A percentile compares a stretch with the other conserved stretches of the same genome.
These are phyloP conservation scores for Dactylorhiza incarnata DNA, from an alignment of 106 monocot genomes.

Conservation along the genomic window DNA sequence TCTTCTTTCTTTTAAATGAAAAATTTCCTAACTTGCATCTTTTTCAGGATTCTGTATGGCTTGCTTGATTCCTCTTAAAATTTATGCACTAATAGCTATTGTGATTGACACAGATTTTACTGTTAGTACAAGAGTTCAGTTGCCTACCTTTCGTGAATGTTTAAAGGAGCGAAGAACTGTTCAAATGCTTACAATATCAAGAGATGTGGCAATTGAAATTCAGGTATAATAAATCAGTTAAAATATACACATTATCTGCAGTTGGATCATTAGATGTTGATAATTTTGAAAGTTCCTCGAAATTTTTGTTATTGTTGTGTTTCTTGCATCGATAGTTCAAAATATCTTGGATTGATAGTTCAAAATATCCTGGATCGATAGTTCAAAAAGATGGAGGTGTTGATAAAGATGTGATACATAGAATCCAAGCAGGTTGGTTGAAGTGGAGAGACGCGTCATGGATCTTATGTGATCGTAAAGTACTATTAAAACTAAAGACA, in stretches of 20 bases:
- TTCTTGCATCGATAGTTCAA: too few relatives aligned
- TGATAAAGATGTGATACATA: too few relatives aligned
- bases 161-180: constrained; percentile 75
- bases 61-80: neutral
- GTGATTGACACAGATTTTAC: constrained; percentile 58
- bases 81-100: neutral
- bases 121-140: constrained; percentile 66
- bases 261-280: neutral
- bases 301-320: neutral
- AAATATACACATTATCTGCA: neutral
- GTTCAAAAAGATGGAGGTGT: too few relatives aligned
- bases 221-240: constrained; percentile 44
- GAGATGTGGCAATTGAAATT: constrained; percentile 87
- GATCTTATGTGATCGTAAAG: too few relatives aligned
- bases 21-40: neutral
- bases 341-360: too few relatives aligned
- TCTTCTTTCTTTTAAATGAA: neutral
- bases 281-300: neutral
- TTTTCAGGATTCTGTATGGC: neutral
- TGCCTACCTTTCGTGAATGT: constrained; percentile 90
- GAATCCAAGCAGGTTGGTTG: too few relatives aligned
- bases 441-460: too few relatives aligned
- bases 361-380: too few relatives aligned
- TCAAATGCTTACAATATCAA: constrained; percentile 75
- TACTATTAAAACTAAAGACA: too few relatives aligned